phyloP scores from a whole-genome alignment of 1,139 yeast genomes.

The Citeromyces hawaiiensis region DNA sequence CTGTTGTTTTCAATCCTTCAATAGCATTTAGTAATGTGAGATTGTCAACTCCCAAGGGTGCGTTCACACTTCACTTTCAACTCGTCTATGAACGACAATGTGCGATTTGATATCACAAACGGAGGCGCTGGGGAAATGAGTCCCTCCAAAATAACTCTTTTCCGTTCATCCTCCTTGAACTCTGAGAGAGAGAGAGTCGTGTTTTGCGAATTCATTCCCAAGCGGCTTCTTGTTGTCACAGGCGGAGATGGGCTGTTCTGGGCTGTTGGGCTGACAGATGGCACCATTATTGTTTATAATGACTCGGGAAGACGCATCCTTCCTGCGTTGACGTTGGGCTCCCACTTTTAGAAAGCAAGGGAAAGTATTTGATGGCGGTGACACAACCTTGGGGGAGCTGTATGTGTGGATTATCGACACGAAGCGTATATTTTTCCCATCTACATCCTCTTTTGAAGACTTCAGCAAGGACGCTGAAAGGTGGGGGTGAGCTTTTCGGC shows the following conservation, averaged over 20 bases:
- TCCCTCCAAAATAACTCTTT: constrained; percentile 31
- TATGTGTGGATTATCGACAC: constrained; percentile 61
- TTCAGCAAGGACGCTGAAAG: background rate
- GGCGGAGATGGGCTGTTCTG: constrained; percentile 30
- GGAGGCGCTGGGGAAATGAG: constrained; percentile 42
- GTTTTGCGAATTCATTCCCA: constrained; percentile 42
- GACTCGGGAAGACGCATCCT: constrained; percentile 33
- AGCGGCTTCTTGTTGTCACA: constrained; percentile 30
- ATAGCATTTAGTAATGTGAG: constrained; percentile 70
- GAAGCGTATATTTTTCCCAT: constrained; percentile 33
- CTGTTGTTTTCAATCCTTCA: constrained; percentile 69
- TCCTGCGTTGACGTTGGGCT: constrained; percentile 38
- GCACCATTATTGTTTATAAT: constrained; percentile 34
- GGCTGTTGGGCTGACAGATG: constrained; percentile 38
- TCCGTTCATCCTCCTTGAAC: constrained; percentile 15
- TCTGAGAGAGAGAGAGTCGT: constrained; percentile 19
- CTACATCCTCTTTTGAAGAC: constrained; percentile 49
- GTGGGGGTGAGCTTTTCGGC: constrained; percentile 19
- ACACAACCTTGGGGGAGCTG: constrained; percentile 73
- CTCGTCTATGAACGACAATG: constrained; percentile 19
- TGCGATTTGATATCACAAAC: constrained; percentile 29
- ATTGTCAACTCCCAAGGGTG: constrained; percentile 71
- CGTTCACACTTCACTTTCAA: constrained; percentile 33
- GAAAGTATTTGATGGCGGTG: constrained; percentile 48
- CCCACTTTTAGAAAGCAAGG: constrained; percentile 40